A percentile compares a stretch with the other conserved stretches of the same genome.
Conservation (phyloP, 2,329 filamentous ascomycete genomes). For the Trichoderma gracile region DNA sequence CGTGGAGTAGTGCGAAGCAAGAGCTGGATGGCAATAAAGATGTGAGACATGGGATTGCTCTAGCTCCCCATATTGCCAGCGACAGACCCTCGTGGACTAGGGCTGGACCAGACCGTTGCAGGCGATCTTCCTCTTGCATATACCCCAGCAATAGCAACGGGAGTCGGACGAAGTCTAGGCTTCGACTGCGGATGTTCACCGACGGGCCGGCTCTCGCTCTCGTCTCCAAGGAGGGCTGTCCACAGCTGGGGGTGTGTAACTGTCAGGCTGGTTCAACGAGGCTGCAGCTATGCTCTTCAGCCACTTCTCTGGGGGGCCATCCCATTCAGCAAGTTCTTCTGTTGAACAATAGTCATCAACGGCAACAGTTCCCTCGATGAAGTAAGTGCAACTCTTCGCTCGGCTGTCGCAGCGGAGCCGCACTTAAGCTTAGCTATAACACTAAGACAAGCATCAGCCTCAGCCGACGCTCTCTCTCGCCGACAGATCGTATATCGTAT, state of each 20-base stretch:
- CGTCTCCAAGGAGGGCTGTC: neutral
- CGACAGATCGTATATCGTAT: conserved; percentile 21
- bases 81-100: neutral
- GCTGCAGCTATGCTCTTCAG: neutral
- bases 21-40: neutral
- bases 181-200: neutral
- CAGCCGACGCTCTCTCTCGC: conserved; percentile 7
- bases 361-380: too few relatives aligned
- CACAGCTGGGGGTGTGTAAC: neutral
- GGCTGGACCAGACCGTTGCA: conserved; percentile 8
- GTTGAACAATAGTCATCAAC: too few relatives aligned
- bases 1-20: conserved; percentile 18
- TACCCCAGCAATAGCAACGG: neutral
- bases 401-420: conserved; percentile 20
- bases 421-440: conserved; percentile 21
- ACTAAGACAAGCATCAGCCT: conserved; percentile 14
- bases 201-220: neutral
- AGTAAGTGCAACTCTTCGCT: neutral
- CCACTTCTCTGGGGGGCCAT: neutral
- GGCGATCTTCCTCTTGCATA: conserved; percentile 17
- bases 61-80: conserved; percentile 10
- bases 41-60: conserved; percentile 6
- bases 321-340: neutral
- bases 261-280: too few relatives aligned
- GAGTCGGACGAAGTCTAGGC: conserved; percentile 8